Evolutionary conservation across 106 monocot species (phyloP).

Genomic region (Dendrobium catenatum): DNA sequence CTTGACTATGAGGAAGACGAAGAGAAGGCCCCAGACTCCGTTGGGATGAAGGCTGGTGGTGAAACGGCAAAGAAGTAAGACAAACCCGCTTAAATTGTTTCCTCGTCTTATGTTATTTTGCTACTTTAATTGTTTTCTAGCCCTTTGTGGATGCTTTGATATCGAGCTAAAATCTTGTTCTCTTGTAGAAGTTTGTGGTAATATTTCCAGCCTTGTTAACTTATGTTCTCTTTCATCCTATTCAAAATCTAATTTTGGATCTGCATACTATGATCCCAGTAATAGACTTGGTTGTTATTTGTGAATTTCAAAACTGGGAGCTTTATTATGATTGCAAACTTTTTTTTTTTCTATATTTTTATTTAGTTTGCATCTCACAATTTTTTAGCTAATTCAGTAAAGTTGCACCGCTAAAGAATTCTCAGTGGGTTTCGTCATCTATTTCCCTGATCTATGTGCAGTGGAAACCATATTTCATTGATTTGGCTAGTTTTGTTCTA

Average conservation of each 20-base stretch:
- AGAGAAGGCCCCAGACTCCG: constrained; percentile 72
- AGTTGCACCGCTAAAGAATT: background rate
- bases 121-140: background rate
- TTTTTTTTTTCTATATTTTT: background rate
- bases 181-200: background rate
- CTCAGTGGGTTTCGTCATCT: background rate
- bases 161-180: background rate
- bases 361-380: background rate
- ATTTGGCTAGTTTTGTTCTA: background rate
- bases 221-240: background rate
- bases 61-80: constrained; percentile 81
- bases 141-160: background rate
- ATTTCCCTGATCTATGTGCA: background rate
- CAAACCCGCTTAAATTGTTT: background rate
- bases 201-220: background rate
- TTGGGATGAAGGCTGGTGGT: constrained; percentile 47
- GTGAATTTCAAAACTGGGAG: background rate
- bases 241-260: background rate
- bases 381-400: background rate
- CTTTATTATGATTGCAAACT: background rate
- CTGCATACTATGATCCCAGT: background rate
- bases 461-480: background rate
- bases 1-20: constrained; percentile 98
- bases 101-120: background rate
- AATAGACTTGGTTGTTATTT: background rate